phyloP scores from a whole-genome alignment of 257 asterid species.

The Solanum ossicruentum region DNA sequence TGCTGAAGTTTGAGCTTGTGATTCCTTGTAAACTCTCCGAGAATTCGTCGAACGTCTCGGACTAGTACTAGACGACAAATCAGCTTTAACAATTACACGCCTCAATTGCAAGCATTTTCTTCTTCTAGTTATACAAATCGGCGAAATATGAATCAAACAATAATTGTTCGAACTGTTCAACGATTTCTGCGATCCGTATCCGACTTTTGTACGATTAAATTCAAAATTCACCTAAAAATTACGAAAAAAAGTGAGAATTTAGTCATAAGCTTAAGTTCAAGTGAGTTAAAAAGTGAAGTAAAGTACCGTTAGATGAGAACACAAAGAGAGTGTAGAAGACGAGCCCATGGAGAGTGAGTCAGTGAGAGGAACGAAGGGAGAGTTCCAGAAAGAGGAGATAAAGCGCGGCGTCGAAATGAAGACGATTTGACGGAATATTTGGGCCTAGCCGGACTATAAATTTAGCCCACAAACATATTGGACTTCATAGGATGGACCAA shows the following conservation, averaged over 20 bases:
- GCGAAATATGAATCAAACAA: slow-evolving; percentile 15
- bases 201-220: background rate
- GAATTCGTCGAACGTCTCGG: slow-evolving; percentile 36
- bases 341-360: slow-evolving; percentile 26
- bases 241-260: background rate
- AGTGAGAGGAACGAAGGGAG: background rate
- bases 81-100: slow-evolving; percentile 24
- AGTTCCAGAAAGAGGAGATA: background rate
- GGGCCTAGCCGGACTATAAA: background rate
- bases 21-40: slow-evolving; percentile 55
- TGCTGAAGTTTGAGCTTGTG: slow-evolving; percentile 42
- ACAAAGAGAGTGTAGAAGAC: slow-evolving; percentile 35
- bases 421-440: background rate
- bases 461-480: background rate
- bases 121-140: slow-evolving; percentile 8
- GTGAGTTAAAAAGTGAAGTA: background rate
- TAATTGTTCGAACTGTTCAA: slow-evolving; percentile 7
- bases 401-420: background rate
- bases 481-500: background rate
- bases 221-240: slow-evolving; percentile 23
- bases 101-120: slow-evolving; percentile 15
- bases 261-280: background rate
- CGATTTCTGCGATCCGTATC: background rate
- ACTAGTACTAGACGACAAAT: slow-evolving; percentile 16
- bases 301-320: slow-evolving; percentile 40